Base-by-base conservation (phyloP, 2,329 filamentous ascomycete species). In the Colletotrichum destructivum region DNA sequence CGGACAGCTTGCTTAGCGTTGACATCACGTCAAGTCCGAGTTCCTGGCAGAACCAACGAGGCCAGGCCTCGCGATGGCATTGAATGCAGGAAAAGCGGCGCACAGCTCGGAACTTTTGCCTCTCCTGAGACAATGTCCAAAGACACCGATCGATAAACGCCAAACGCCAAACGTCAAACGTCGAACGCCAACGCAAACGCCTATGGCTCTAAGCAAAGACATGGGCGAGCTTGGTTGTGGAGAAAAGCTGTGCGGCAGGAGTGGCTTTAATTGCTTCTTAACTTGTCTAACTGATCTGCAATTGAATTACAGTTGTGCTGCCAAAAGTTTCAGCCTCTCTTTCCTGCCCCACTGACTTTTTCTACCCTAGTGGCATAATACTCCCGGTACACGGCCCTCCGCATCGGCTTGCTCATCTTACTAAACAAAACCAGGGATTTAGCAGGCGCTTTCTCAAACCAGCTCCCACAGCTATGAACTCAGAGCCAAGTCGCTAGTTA, bases 81-180 rank as follows among this genome's bases (percentile, higher is more conserved):
- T 2, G 1, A 3, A 57, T 15, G n/a, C 35, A 16, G 12, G 4
- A 12, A 49, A 26, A 51, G 40, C 31, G 31, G 31, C 31, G 31
- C 31, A 35, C 31, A 9, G 31, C 31, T 35, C 31, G 31, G 31
- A 2, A 9, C 31, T 35, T 35, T 35, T 60, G 61, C 4, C 42
- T 63, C 65, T 6, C 65, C 65, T 68, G 65, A 63, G 56, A 68
- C 65, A 18, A 13, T 11, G 54, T 12, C 35, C 54, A 4, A 3
- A 15, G 16, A 46, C 4, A 7, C 23, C 16, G 38, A 55, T 21
- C 47, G 18, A 62, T 35, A 55, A 55, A 38, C 52, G 52, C 52
- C 52, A 55, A 55, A 38, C 26, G 26, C 26, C 26, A 31, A 31
- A 40, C 7, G 51, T 7, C 26, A 54, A 6, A 54, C 51, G 51